Evolutionary conservation across 1,139 yeast species (phyloP).

Genomic region (Pichia sp.): DNA sequence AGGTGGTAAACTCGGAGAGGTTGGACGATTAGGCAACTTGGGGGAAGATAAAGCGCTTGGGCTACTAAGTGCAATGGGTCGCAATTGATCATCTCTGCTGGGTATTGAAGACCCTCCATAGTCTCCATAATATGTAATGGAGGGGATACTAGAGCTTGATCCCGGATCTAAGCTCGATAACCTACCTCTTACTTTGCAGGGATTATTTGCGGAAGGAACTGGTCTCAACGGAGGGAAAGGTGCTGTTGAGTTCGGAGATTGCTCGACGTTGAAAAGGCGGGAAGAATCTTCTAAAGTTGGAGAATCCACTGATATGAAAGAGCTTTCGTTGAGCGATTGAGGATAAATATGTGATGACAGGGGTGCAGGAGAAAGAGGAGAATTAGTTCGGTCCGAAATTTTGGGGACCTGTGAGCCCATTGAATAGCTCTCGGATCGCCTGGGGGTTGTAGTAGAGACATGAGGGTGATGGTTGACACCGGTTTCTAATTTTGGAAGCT

Average conservation of each 20-base stretch:
- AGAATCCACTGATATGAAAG: neutral
- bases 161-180: conserved; percentile 12
- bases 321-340: neutral
- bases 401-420: neutral
- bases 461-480: neutral
- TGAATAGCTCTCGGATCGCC: neutral
- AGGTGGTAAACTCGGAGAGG: neutral
- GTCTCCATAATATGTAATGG: neutral
- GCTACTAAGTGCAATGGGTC: neutral
- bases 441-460: neutral
- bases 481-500: neutral
- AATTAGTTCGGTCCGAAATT: neutral
- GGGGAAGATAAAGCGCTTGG: neutral
- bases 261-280: neutral
- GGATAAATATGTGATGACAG: neutral
- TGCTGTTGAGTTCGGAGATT: neutral
- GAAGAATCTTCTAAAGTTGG: neutral
- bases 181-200: conserved; percentile 5
- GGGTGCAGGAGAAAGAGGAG: neutral
- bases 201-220: neutral
- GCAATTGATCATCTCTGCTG: neutral
- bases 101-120: neutral
- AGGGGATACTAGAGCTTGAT: conserved; percentile 6
- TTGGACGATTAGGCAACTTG: neutral
- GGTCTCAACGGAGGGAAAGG: conserved; percentile 9